Percentiles rank a stretch among this genome's conserved stretches.
Evolutionary conservation across 1,139 yeast species (phyloP).

Genomic region (Saccharomycopsis hybrid): DNA sequence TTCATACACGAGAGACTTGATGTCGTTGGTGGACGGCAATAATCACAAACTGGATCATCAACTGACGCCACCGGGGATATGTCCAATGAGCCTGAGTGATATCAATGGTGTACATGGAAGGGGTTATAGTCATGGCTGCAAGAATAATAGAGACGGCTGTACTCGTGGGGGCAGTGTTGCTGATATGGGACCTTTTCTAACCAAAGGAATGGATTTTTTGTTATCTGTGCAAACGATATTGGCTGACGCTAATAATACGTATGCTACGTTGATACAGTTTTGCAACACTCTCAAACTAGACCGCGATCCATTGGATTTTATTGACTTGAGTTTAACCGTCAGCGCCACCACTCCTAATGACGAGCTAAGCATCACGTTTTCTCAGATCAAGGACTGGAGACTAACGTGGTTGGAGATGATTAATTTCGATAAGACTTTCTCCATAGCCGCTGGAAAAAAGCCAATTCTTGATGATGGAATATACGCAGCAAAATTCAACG

Average conservation of each 20-base stretch:
- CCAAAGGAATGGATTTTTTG: neutral
- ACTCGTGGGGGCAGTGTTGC: no score
- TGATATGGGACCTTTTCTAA: conserved; percentile 1
- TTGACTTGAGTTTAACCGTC: conserved; percentile 10
- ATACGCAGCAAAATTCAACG: neutral
- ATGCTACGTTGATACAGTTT: conserved; percentile 6
- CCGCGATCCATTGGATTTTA: conserved; percentile 15
- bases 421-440: conserved; percentile 8
- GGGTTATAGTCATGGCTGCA: no score
- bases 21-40: neutral
- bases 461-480: conserved; percentile 7
- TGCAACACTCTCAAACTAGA: conserved; percentile 10
- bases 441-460: conserved; percentile 1
- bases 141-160: no score
- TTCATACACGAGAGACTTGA: conserved; percentile 1
- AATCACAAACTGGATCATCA: no score
- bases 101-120: no score
- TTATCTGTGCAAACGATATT: conserved; percentile 7
- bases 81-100: no score
- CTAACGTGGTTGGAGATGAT: conserved; percentile 13
- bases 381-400: conserved; percentile 9
- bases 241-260: conserved; percentile 8
- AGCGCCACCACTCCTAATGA: neutral
- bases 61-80: no score
- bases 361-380: conserved; percentile 3